Conservation (phyloP, 1,284 basidiomycete species). For the Moniliophthora roreri region DNA sequence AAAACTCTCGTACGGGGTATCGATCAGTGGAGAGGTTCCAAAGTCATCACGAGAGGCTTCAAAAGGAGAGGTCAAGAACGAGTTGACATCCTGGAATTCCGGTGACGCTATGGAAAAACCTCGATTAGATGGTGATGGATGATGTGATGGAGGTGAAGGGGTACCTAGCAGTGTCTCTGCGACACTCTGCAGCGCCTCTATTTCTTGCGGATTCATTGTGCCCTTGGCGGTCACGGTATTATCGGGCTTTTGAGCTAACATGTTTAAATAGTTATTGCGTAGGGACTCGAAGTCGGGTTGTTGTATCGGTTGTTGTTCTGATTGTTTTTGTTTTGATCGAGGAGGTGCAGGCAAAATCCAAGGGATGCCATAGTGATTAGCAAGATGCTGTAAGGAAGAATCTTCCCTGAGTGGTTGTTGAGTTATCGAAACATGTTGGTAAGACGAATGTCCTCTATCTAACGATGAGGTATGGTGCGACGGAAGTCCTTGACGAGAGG, state of each 20-base stretch:
- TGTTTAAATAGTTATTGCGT: slow-evolving; percentile 38
- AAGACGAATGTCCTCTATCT: slow-evolving; percentile 28
- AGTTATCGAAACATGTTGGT: slow-evolving; percentile 43
- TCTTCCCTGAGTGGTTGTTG: slow-evolving; percentile 15
- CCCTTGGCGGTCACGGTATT: slow-evolving; percentile 25
- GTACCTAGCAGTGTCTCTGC: slow-evolving; percentile 14
- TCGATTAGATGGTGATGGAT: slow-evolving; percentile 16
- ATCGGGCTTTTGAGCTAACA: slow-evolving; percentile 38
- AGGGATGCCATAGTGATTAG: slow-evolving; percentile 75
- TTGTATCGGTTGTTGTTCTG: background rate
- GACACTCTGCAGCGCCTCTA: slow-evolving; percentile 9
- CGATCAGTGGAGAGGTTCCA: slow-evolving; percentile 7
- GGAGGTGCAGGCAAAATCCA: slow-evolving; percentile 65
- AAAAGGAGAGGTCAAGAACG: slow-evolving; percentile 8
- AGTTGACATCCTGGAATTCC: slow-evolving; percentile 17
- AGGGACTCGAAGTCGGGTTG: slow-evolving; percentile 7
- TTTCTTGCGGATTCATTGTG: slow-evolving; percentile 12
- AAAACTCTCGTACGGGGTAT: slow-evolving; percentile 14
- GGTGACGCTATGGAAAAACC: slow-evolving; percentile 18
- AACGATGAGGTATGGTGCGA: slow-evolving; percentile 36
- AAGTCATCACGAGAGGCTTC: slow-evolving; percentile 13
- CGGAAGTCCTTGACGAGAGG: slow-evolving; percentile 32
- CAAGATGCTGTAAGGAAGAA: slow-evolving; percentile 46
- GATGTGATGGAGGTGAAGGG: background rate
- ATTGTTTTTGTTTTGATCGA: slow-evolving; percentile 42